Evolutionary conservation across 306 rosid genomes (phyloP).

Genomic region (Mimosa bimucronata): DNA sequence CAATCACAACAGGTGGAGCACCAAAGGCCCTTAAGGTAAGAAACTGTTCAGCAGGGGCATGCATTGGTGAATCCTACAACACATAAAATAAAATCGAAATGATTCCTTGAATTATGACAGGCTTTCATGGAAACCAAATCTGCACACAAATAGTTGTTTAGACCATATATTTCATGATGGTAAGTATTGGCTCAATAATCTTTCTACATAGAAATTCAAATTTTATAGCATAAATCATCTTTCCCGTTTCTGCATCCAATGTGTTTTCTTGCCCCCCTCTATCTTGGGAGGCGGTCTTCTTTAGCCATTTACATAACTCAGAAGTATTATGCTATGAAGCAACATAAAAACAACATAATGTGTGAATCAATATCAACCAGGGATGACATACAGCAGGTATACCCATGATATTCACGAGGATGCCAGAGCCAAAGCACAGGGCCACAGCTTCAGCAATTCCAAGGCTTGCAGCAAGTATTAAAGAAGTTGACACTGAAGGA

Average conservation of each 20-base stretch:
- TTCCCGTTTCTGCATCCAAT: not conserved
- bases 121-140: not conserved
- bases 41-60: conserved; percentile 83
- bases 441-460: conserved; percentile 86
- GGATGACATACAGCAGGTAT: conserved; percentile 85
- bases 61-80: conserved; percentile 85
- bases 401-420: conserved; percentile 86
- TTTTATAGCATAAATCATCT: conserved; percentile 5
- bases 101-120: not conserved
- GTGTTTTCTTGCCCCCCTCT: not conserved
- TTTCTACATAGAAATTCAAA: conserved; percentile 5
- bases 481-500: conserved; percentile 81
- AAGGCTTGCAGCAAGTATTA: conserved; percentile 80
- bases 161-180: not conserved
- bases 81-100: conserved; percentile 34
- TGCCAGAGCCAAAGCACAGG: conserved; percentile 77
- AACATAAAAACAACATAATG: conserved; percentile 13
- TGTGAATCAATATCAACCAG: conserved; percentile 40
- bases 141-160: conserved; percentile 11
- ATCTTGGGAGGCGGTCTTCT: conserved; percentile 4
- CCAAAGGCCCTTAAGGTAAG: conserved; percentile 89
- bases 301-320: conserved; percentile 8
- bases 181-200: not conserved
- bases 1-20: conserved; percentile 85
- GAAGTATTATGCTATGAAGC: conserved; percentile 27